Conservation (phyloP, 1,139 yeast genomes). For the Magnusiomyces paraingens region DNA sequence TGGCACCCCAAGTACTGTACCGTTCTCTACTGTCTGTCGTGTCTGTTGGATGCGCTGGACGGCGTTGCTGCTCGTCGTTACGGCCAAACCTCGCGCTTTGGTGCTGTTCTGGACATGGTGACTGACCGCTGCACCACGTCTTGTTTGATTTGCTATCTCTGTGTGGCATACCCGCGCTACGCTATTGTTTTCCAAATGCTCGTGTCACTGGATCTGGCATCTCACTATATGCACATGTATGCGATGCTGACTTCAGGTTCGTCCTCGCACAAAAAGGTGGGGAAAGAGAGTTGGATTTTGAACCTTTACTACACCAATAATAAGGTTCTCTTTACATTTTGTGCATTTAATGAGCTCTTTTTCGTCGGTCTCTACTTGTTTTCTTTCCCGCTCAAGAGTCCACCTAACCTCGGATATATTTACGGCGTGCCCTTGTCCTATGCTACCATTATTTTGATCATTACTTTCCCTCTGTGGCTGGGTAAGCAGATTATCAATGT, state of each 20-base stretch:
- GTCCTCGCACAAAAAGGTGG: slow-evolving; percentile 77
- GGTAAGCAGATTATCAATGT: slow-evolving; percentile 90
- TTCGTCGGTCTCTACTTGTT: slow-evolving; percentile 82
- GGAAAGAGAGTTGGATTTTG: slow-evolving; percentile 64
- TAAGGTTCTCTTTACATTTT: slow-evolving; percentile 73
- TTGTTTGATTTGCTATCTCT: slow-evolving; percentile 76
- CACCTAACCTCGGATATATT: slow-evolving; percentile 37
- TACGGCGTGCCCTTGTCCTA: slow-evolving; percentile 46
- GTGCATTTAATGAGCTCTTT: slow-evolving; percentile 89
- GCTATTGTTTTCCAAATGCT: slow-evolving; percentile 75
- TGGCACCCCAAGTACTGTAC: slow-evolving; percentile 76
- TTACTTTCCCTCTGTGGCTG: slow-evolving; percentile 79
- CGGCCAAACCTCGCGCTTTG: slow-evolving; percentile 86
- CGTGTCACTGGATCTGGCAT: slow-evolving; percentile 82
- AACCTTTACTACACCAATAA: slow-evolving; percentile 83
- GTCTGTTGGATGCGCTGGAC: slow-evolving; percentile 91
- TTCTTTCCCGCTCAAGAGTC: slow-evolving; percentile 48
- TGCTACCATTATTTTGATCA: slow-evolving; percentile 57
- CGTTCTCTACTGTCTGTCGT: slow-evolving; percentile 74
- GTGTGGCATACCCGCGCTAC: slow-evolving; percentile 66
- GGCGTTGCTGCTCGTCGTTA: slow-evolving; percentile 91
- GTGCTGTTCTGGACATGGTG: slow-evolving; percentile 98
- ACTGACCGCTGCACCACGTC: slow-evolving; percentile 97
- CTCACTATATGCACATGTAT: slow-evolving; percentile 98
- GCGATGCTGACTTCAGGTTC: slow-evolving; percentile 82